These are phyloP conservation scores for Scheffersomyces amazonensis DNA, from an alignment of 805 yeast species.

Conservation along the genomic window DNA sequence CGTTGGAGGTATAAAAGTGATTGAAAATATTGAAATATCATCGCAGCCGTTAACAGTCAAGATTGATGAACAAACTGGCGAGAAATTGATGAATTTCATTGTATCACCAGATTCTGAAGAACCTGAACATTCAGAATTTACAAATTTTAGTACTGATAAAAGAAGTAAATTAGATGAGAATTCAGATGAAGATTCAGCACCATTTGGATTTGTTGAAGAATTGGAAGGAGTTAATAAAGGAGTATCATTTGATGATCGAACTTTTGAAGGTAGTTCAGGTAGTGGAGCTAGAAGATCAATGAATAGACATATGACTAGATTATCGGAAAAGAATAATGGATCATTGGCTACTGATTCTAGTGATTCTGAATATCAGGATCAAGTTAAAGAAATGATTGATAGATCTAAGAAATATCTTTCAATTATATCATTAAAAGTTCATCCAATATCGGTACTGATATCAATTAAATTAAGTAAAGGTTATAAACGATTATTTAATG, in stretches of 20 bases:
- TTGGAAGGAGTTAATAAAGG: conserved; percentile 11
- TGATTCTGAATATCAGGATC: conserved; percentile 14
- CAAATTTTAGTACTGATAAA: conserved; percentile 6
- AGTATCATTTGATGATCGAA: conserved; percentile 7
- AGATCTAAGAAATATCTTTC: conserved; percentile 75
- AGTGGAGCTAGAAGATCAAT: background rate
- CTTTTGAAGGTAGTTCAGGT: background rate
- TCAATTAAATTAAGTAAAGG: conserved; percentile 36
- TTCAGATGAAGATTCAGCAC: conserved; percentile 8
- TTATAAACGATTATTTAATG: conserved; percentile 32
- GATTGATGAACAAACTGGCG: conserved; percentile 39
- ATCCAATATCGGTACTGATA: conserved; percentile 27
- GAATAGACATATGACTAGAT: conserved; percentile 1
- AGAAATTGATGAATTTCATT: conserved; percentile 33
- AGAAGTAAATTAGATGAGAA: conserved; percentile 9
- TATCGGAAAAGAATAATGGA: background rate
- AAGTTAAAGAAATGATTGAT: conserved; percentile 59
- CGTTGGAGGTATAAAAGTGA: conserved; percentile 40
- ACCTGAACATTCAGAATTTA: conserved; percentile 8
- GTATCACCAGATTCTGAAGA: conserved; percentile 20
- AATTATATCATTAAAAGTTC: conserved; percentile 50
- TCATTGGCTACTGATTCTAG: background rate
- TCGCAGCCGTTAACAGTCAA: conserved; percentile 36
- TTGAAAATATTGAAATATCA: conserved; percentile 36
- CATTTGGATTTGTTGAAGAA: conserved; percentile 8